phyloP scores from a whole-genome alignment of 805 yeast genomes.

The Lachancea waltii region DNA sequence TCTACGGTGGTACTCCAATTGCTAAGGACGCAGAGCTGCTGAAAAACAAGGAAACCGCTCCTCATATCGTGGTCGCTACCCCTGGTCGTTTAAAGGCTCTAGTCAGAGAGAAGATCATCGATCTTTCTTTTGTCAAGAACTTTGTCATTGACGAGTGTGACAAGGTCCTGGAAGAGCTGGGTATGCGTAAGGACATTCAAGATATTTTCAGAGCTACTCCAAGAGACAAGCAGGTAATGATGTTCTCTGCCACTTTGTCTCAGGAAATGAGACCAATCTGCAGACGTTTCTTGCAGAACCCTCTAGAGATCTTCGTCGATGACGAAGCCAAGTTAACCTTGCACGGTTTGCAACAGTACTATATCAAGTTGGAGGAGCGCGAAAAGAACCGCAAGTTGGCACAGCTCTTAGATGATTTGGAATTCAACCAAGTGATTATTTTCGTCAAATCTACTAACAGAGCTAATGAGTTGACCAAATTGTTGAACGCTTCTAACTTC shows the following conservation, averaged over 20 bases:
- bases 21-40: conserved; percentile 79
- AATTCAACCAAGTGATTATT: conserved; percentile 96
- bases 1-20: conserved; percentile 92
- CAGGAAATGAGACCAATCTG: conserved; percentile 94
- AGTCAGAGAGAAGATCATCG: conserved; percentile 82
- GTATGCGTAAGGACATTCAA: conserved; percentile 98
- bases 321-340: conserved; percentile 95
- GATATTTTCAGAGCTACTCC: conserved; percentile 97
- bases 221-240: conserved; percentile 98
- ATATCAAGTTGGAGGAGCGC: conserved; percentile 78
- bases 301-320: conserved; percentile 94
- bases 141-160: conserved; percentile 98
- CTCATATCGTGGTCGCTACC: conserved; percentile 95
- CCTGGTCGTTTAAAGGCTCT: conserved; percentile 97
- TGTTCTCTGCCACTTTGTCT: conserved; percentile 95
- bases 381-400: conserved; percentile 91
- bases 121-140: conserved; percentile 83
- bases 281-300: conserved; percentile 96
- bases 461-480: conserved; percentile 84
- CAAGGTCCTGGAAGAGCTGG: conserved; percentile 84
- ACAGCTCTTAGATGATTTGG: conserved; percentile 86
- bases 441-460: conserved; percentile 88
- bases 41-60: conserved; percentile 88
- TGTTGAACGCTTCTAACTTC: conserved; percentile 87
- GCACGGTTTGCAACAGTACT: conserved; percentile 97